These are phyloP conservation scores for Globisporangium solare DNA, from an alignment of 352 stramenopile genomes.

Conservation along the genomic window DNA sequence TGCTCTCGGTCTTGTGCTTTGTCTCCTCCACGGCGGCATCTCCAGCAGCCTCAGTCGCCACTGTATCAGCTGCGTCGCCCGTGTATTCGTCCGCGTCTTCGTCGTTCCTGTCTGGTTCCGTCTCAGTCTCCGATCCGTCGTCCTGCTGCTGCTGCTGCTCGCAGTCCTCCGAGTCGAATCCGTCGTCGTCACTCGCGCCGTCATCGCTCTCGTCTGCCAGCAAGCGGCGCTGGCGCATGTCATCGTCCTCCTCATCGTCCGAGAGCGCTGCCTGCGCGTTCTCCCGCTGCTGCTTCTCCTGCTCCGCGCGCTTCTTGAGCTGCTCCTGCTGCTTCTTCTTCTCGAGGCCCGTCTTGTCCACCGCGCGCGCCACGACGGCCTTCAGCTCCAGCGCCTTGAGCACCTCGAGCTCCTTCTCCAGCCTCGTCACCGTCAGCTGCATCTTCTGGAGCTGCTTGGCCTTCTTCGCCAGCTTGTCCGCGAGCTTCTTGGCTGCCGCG, in stretches of 20 bases:
- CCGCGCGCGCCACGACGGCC: conserved; percentile 35
- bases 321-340: conserved; percentile 19
- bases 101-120: not conserved
- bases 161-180: conserved; percentile 45
- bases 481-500: conserved; percentile 6
- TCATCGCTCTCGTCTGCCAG: conserved; percentile 19
- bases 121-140: conserved; percentile 6
- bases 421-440: conserved; percentile 25
- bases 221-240: not conserved
- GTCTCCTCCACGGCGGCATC: conserved; percentile 1
- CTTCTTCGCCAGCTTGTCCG: conserved; percentile 32
- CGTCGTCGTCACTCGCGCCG: conserved; percentile 29
- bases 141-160: not conserved
- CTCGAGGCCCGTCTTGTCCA: conserved; percentile 41
- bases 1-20: not conserved
- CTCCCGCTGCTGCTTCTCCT: conserved; percentile 17
- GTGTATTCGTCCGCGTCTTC: not conserved
- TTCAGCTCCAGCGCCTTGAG: conserved; percentile 57
- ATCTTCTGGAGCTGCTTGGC: conserved; percentile 43
- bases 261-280: not conserved
- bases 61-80: conserved; percentile 1
- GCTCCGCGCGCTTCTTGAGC: conserved; percentile 10
- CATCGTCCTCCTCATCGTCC: conserved; percentile 16
- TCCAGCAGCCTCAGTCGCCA: not conserved
- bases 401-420: conserved; percentile 50